Base-by-base conservation (phyloP, 768 basidiomycete species). In the Tulasnella sp. region DNA sequence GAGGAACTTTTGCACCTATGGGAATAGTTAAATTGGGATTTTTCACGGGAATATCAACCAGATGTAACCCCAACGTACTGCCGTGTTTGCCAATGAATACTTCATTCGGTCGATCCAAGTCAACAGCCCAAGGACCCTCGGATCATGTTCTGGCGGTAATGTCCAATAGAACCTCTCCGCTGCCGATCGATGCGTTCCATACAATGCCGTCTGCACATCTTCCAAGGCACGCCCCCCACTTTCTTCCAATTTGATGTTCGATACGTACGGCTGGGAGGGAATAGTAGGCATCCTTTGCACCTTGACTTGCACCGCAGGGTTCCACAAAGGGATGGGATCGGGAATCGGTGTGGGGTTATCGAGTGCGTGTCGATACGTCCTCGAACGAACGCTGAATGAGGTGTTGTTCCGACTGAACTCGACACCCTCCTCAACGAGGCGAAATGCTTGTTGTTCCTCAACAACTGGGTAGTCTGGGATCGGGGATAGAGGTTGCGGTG, bases 151-250 rank as follows among this genome's bases (percentile, higher is more conserved):
- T 3, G 56, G 61, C 32, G 48, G 48, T 1, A 63, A 24, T n/a
- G 41, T 62, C 61, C 61, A 62, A 23, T 49, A 63, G 48, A 62
- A 61, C 21, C 61, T n/a, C 26, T 60, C 45, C 7, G 19, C 24
- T 15, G 61, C 61, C 29, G n/a, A 15, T 49, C 61, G 42, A 44
- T 62, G 61, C 13, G 43, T 49, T 9, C 61, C 61, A 43, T 61
- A 63, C 60, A 63, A 13, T 0, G 61, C 61, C 19, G 21, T 38
- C 44, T 49, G 45, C 19, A 60, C 61, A 15, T 49, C 48, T 1
- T 23, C 29, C 59, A 63, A 19, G 19, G 51, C 61, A 32, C 29
- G 23, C 10, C 61, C 61, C 1, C 38, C 48, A 4, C 41, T 63
- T n/a, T 61, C 59, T 38, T 58, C 43, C 21, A 61, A 34, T 32